Evolutionary conservation across 169 alveolate species (phyloP), one percentile per base, ranked within the genome.

Genomic region (Plasmodium vivax): DNA sequence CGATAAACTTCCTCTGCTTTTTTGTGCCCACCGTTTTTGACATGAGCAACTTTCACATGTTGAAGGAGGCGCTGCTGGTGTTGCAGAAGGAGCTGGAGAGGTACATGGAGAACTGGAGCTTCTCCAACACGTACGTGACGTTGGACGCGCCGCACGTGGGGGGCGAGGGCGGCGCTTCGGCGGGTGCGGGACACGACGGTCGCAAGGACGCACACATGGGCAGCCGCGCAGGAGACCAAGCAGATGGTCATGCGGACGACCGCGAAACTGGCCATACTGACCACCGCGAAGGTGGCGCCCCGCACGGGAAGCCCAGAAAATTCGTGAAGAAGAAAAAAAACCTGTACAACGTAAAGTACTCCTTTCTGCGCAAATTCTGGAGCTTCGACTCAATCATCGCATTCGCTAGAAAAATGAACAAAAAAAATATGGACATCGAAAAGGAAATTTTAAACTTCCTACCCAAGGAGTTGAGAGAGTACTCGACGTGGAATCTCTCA

Each of bases 391-490:
- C 94, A 30, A 19, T 81, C 14, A 7, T 43, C 9, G 68, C 79
- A 43, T 51, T 90, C 45, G 82, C 84, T 5, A 36, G 30, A 62
- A 80, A 2, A 19, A 7, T 0, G 34, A 81, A 47, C 10, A 62
- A 58, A 27, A 81, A 9, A 36, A 16, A 36, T 19, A 2, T 16
- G 30, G 58, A 68, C 9, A 51, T 90, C 6, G 92, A 90, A 62
- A 68, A 80, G 32, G 83, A 80, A 81, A 81, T 90, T 14, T 38
- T 90, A 43, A 90, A 62, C 47, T 43, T 82, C 30, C 19, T 90
- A 71, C 94, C 94, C 16, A 90, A 90, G 27, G 94, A 90, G 45
- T 90, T 90, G 43, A 81, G 84, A 45, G 83, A 79, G n/a, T 90
- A 90, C 68, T 90, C 94, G 0, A 82, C 91, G 51, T 90, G 94